A percentile compares a stretch with the other conserved stretches of the same genome.
phyloP scores from a whole-genome alignment of 345 rosid genomes.

The Eucalyptus cloeziana region DNA sequence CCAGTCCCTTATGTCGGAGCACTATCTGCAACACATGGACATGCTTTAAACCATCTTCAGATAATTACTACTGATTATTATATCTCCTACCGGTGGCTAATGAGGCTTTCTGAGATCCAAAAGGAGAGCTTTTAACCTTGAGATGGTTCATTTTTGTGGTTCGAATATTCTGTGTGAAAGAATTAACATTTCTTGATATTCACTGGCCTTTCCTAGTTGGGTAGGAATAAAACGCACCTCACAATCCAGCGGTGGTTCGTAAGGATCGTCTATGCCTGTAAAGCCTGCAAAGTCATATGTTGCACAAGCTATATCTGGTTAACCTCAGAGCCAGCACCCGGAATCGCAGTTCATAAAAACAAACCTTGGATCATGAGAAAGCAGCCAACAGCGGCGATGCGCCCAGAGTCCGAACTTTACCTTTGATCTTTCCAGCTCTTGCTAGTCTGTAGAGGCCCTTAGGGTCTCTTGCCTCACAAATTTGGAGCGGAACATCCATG shows the following conservation, averaged over 20 bases:
- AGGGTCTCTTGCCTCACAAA: constrained; percentile 76
- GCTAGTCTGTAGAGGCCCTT: constrained; percentile 83
- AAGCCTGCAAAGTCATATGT: constrained; percentile 27
- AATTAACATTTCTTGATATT: not conserved
- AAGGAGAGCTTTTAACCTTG: not conserved
- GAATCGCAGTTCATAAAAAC: not conserved
- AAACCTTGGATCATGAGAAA: not conserved
- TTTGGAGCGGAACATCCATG: constrained; percentile 57
- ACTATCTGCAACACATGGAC: constrained; percentile 33
- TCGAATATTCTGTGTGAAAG: not conserved
- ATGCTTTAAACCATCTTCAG: not conserved
- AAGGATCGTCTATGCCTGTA: constrained; percentile 63
- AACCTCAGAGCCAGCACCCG: not conserved
- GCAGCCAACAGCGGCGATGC: not conserved
- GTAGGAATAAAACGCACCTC: constrained; percentile 15
- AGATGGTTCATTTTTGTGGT: not conserved
- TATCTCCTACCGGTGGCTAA: not conserved
- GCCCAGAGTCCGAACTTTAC: constrained; percentile 1
- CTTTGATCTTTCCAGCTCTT: constrained; percentile 78
- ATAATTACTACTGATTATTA: not conserved
- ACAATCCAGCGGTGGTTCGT: constrained; percentile 51
- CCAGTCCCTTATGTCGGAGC: constrained; percentile 14
- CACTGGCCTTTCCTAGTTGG: not conserved
- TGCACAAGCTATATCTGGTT: not conserved
- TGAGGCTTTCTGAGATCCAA: not conserved